Conservation (phyloP, 2,329 filamentous ascomycete genomes). For the Penicillium rolfsii region DNA sequence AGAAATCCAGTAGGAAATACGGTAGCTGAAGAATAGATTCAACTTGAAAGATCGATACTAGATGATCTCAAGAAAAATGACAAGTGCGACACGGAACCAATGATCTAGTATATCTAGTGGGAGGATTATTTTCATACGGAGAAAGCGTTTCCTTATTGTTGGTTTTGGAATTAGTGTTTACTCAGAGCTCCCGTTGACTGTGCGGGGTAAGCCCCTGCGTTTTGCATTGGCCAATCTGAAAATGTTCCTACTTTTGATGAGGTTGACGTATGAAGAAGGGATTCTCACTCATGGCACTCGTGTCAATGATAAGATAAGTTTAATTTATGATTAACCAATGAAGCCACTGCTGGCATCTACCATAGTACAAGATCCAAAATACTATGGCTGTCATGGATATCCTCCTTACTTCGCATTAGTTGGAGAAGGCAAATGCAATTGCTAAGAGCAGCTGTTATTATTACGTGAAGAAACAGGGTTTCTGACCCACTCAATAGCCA, state of each 20-base stretch:
- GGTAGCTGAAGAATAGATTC: neutral
- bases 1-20: neutral
- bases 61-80: neutral
- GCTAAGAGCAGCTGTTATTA: neutral
- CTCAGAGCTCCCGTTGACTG: neutral
- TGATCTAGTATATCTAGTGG: no score
- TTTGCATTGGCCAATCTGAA: neutral
- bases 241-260: neutral
- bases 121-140: no score
- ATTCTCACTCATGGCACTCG: neutral
- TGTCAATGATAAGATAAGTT: neutral
- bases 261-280: neutral
- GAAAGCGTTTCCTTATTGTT: no score
- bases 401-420: neutral
- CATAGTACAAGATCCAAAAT: neutral
- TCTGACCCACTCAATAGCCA: neutral
- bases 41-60: neutral
- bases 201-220: neutral
- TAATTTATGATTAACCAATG: neutral
- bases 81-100: no score
- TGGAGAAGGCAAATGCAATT: neutral
- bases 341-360: neutral
- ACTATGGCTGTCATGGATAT: neutral
- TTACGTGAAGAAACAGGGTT: constrained; percentile 1
- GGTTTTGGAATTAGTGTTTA: no score